Evolutionary conservation across 2,329 filamentous ascomycete species (phyloP), one percentile per base, ranked within the genome.

Genomic region (Paracoccidioides brasiliensis): DNA sequence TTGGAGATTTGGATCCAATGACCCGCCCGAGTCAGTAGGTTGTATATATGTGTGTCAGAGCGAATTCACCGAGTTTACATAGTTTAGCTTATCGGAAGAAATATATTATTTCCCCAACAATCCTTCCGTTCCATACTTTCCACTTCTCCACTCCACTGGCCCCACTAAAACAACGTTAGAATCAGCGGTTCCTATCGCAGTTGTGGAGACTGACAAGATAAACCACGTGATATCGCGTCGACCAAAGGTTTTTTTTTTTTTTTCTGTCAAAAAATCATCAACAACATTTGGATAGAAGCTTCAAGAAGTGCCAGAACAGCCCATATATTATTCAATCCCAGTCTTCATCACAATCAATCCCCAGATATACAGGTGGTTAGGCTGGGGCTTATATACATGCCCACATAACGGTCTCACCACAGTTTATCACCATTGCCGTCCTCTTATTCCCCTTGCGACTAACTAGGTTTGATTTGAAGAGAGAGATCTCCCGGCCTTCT

Each of bases 201-300:
- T 15, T 48, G 30, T 48, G 30, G 45, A 48, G 45, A 48, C 35
- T 51, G 49, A 51, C 41, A 51, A 51, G 49, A 51, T 41, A 51
- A 51, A 14, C 5, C 49, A 51, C 35, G 37, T 51, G 49, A 51
- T 35, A 15, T 40, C 33, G 46, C 33, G 46, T 32, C 43, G 15
- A 45, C 4, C 12, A 45, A 32, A 12, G 2, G 22, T 5, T 10
- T 33, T n/a, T n/a, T n/a, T n/a, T n/a, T n/a, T n/a, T n/a, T n/a
- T n/a, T 5, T 7, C 12, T 32, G 28, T 28, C 32, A 6, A 6
- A 30, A 33, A 12, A 14, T 33, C 28, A 46, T 0, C 12, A 22
- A 3, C 9, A 4, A 35, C 14, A 37, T 14, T 6, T 32, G 30
- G 43, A 32, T 6, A 5, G 12, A 30, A 12, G 43, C 43, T 45